Conservation (phyloP, 2,329 filamentous ascomycete genomes). For the Aureobasidium lini region DNA sequence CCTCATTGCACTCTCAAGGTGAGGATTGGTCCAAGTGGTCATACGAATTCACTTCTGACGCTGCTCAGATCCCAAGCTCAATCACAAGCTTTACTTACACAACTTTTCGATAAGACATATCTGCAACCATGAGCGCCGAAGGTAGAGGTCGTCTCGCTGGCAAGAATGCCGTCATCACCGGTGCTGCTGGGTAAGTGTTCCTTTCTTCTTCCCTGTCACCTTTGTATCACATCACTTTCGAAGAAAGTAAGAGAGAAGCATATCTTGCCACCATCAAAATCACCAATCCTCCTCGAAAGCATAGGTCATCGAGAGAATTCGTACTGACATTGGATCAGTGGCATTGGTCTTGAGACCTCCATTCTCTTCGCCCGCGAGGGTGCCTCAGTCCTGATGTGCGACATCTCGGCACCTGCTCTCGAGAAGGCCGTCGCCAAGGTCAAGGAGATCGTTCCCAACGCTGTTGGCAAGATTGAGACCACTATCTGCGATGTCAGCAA, state of each 20-base stretch:
- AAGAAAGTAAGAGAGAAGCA: background rate
- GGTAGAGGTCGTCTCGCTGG: slow-evolving; percentile 46
- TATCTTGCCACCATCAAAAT: background rate
- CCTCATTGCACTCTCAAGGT: background rate
- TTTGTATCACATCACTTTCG: background rate
- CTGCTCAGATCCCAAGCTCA: background rate
- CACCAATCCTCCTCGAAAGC: background rate
- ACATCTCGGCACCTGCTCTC: slow-evolving; percentile 72
- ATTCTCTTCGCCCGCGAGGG: slow-evolving; percentile 88
- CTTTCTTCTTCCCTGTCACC: background rate
- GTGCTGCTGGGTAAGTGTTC: slow-evolving; percentile 66
- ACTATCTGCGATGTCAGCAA: slow-evolving; percentile 73
- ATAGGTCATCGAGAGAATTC: background rate
- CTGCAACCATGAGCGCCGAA: slow-evolving; percentile 9
- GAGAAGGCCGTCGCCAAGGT: slow-evolving; percentile 70
- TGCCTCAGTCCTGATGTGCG: slow-evolving; percentile 75
- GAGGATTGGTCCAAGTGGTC: background rate
- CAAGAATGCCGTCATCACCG: slow-evolving; percentile 71
- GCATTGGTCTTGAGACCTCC: slow-evolving; percentile 85
- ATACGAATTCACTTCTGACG: background rate
- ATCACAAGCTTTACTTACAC: background rate
- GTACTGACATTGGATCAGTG: slow-evolving; percentile 43
- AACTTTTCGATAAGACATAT: background rate
- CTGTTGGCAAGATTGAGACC: slow-evolving; percentile 53
- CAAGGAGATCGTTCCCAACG: slow-evolving; percentile 55